A percentile compares a stretch with the other conserved stretches of the same genome.
These are phyloP conservation scores for Metarhizium guizhouense DNA, from an alignment of 2,329 filamentous ascomycete genomes.

Conservation along the genomic window DNA sequence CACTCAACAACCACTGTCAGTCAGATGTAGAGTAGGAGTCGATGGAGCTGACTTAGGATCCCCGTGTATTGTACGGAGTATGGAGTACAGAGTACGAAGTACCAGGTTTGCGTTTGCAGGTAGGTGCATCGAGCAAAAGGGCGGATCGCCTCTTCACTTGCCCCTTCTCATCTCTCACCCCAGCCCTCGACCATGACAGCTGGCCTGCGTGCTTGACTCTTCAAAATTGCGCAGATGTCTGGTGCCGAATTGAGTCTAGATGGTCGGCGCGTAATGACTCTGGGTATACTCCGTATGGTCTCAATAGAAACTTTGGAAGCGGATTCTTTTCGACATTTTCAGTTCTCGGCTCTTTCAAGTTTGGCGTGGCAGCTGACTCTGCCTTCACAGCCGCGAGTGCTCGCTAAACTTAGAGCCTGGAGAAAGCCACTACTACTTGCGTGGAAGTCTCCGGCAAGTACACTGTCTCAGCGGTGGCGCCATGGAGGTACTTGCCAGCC, in stretches of 20 bases:
- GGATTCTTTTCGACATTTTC: too few relatives aligned
- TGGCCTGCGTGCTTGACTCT: neutral
- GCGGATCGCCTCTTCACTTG: neutral
- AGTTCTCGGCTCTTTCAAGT: too few relatives aligned
- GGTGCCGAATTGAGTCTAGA: neutral
- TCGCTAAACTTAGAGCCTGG: neutral
- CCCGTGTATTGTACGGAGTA: neutral
- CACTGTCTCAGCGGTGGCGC: neutral
- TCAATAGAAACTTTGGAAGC: neutral
- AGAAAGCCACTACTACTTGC: too few relatives aligned
- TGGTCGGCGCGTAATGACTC: neutral
- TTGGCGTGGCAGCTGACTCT: neutral
- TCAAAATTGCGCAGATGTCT: neutral
- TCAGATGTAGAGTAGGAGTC: neutral
- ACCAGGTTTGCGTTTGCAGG: neutral
- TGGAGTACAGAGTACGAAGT: too few relatives aligned
- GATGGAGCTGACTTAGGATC: neutral
- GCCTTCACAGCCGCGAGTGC: neutral
- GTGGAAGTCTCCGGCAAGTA: neutral
- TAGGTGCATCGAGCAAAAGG: neutral
- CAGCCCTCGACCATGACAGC: neutral
- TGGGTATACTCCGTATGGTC: neutral
- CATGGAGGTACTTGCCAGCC: neutral
- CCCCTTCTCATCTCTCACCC: neutral
- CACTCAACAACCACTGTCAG: neutral